phyloP scores from a whole-genome alignment of 139 green algal species.

The Chlamydomonas urium region DNA sequence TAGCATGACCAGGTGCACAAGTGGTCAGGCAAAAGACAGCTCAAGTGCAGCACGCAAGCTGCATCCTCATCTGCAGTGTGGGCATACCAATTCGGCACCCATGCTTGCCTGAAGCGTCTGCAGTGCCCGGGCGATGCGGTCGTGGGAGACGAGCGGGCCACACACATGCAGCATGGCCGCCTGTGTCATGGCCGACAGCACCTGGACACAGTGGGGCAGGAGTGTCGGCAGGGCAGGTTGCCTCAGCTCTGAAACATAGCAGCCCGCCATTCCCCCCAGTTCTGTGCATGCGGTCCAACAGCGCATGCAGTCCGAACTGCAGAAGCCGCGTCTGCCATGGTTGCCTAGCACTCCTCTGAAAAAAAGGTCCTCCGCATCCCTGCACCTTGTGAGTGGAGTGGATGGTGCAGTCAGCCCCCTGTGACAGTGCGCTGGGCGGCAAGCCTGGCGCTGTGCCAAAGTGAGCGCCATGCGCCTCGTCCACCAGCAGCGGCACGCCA shows the following conservation, averaged over 20 bases:
- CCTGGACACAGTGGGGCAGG: no score
- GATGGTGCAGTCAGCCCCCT: constrained; percentile 78
- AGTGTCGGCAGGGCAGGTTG: no score
- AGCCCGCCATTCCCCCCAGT: no score
- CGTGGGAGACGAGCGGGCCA: constrained; percentile 20
- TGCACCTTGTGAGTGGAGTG: constrained; percentile 95
- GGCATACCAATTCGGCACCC: not conserved
- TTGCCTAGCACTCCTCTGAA: no score
- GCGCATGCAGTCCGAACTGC: no score
- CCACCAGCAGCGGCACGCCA: constrained; percentile 74
- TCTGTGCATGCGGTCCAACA: no score
- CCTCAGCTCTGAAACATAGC: no score
- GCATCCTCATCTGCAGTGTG: no score
- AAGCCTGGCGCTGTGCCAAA: constrained; percentile 52
- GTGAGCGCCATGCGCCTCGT: constrained; percentile 90
- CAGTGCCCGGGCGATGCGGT: constrained; percentile 33
- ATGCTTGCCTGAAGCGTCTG: constrained; percentile 45
- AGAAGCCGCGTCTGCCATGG: no score
- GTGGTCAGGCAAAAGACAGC: no score
- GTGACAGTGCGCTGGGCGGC: constrained; percentile 44
- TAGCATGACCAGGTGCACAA: not conserved
- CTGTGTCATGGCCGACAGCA: constrained; percentile 64
- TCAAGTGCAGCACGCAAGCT: no score
- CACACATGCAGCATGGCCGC: constrained; percentile 84
- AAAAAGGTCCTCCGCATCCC: no score